phyloP scores from a whole-genome alignment of 352 stramenopile genomes.

The Pythium aquatile region DNA sequence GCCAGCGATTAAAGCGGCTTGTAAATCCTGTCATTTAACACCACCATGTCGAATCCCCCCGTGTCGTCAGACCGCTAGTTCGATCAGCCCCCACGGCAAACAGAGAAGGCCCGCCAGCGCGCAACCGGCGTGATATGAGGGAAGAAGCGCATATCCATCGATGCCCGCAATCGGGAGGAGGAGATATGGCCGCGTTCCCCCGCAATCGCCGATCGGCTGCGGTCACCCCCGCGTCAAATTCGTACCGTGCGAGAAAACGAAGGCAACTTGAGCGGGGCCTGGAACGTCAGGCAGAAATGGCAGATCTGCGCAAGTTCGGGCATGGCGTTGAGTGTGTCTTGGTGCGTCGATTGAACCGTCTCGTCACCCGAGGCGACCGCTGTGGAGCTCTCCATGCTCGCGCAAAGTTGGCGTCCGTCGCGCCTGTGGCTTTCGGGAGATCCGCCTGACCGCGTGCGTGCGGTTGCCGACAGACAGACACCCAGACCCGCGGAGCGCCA shows the following conservation, averaged over 20 bases:
- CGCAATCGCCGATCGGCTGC: conserved; percentile 10
- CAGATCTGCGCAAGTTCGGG: conserved; percentile 70
- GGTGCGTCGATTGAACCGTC: conserved; percentile 23
- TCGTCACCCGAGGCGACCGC: conserved; percentile 44
- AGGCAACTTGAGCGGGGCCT: conserved; percentile 63
- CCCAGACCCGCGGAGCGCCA: conserved; percentile 10
- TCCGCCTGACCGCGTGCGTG: conserved; percentile 15
- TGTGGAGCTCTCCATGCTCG: conserved; percentile 44
- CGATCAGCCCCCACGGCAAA: not conserved
- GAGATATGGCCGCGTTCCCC: conserved; percentile 13
- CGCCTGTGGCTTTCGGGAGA: conserved; percentile 5
- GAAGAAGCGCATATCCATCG: conserved; percentile 11
- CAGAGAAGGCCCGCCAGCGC: conserved; percentile 4
- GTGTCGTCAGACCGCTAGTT: conserved; percentile 10
- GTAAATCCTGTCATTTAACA: conserved; percentile 46
- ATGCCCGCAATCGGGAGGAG: conserved; percentile 20
- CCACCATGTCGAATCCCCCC: conserved; percentile 17
- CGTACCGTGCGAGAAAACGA: conserved; percentile 75
- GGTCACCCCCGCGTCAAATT: conserved; percentile 1
- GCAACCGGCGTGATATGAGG: not conserved
- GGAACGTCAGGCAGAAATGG: conserved; percentile 77
- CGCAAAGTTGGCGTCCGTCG: conserved; percentile 11
- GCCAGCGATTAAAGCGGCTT: conserved; percentile 54
- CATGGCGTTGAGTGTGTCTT: conserved; percentile 32
- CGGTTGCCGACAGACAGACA: conserved; percentile 24